Evolutionary conservation across 2,329 filamentous ascomycete species (phyloP), one percentile per base, ranked within the genome.

Genomic region (Xylaria sp.): DNA sequence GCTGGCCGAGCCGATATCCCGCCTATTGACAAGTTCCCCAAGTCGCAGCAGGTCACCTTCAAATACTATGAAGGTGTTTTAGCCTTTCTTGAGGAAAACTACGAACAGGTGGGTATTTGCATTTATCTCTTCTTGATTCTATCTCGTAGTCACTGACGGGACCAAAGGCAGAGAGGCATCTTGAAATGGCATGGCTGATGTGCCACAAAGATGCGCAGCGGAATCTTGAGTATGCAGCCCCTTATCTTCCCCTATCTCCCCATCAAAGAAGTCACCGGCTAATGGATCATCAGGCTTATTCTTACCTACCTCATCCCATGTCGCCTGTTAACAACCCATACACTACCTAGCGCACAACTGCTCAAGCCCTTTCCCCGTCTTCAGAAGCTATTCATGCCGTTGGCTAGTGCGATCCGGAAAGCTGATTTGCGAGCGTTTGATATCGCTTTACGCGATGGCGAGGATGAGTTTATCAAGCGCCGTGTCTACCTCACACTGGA

Each of bases 401-500:
- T 99, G 1, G 86, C 87, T 39, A 76, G 79, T 46, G 92, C 90
- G 72, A 96, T 99, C 72, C 90, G 89, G 67, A 83, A 80, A 59
- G 93, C 92, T 35, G 88, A 97, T 67, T 83, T 99, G 8, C 82
- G 86, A 55, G 89, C 86, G 9, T 97, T 97, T 69, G 92, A 97
- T 68, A 76, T 84, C 16, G 92, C 92, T 1, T 82, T 99, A 34
- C 82, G 87, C 54, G 84, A 87, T 6, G 89, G 90, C 30, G 92
- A 97, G 75, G 86, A 92, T n/a, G 90, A 94, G 66, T 96, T 97
- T 67, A 92, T 97, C 64, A 93, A 90, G 73, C 85, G 89, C 35
- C 89, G 93, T 50, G 96, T 99, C 67, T 99, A 97, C 74, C 83
- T 99, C 19, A 97, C 94, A 0, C 82, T 99, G 0, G 94, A 99